Base-by-base conservation (phyloP, 2,329 filamentous ascomycete species). In the Dothidotthia symphoricarpi region DNA sequence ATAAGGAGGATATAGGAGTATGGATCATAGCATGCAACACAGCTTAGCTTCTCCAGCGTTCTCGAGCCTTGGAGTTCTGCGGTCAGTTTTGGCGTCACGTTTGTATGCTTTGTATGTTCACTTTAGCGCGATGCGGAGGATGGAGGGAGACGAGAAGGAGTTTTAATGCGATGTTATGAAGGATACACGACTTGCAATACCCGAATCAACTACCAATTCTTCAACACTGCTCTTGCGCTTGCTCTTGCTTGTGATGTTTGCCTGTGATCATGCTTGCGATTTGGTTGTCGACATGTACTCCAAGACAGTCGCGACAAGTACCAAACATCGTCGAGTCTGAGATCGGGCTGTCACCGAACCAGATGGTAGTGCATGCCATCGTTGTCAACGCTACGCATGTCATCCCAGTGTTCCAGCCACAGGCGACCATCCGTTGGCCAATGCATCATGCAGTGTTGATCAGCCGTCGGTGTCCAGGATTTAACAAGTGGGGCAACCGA, bases 91-190 rank as follows among this genome's bases (percentile, higher is more conserved):
- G 47, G 42, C 43, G 47, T 54, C 37, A 45, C 29, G 37, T 36
- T 42, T 36, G 32, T 28, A 35, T 36, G 34, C 30, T 43, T 50
- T 53, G 50, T 49, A 55, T 57, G 49, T 47, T 55, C 49, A 42
- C 44, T 43, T 48, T 36, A 35, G 49, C 41, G 52, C 35, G 44
- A 43, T 29, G 42, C 30, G 51, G 38, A 37, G 35, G 34, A 32
- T 34, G 44, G 31, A 36, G 38, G 38, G 28, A 45, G 40, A 43
- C 40, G 38, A 41, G 43, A 43, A 48, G 44, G 54, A 55, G 44
- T 47, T 43, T 49, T 64, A 64, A 66, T 64, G 56, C 49, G 59
- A 59, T 49, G 45, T 53, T 50, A 64, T 57, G 61, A 63, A 41
- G 53, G 45, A 55, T 52, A 58, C 39, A 55, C 48, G 48, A 62